Evolutionary conservation across 2,329 filamentous ascomycete genomes (phyloP), one percentile per base, ranked within the genome.

Genomic region (Cladosporium sp.): DNA sequence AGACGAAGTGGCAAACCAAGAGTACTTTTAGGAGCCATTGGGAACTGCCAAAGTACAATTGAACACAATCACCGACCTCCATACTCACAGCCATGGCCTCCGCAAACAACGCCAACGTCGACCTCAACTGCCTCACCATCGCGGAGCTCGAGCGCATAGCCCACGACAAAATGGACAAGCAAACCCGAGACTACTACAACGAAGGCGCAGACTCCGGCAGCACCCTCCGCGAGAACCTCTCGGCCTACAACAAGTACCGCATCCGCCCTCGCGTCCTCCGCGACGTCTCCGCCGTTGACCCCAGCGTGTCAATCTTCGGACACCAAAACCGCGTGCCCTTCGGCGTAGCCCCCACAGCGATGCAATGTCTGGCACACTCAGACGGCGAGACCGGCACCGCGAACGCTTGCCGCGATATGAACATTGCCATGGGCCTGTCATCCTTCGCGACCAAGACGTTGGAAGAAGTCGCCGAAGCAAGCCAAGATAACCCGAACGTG

Each of bases 341-440:
- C 2, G 84, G 83, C 12, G 82, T 87, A 47, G 80, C 81, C 3
- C 85, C 85, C 0, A 80, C 84, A 0, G 85, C 83, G 2, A 82
- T 85, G 73, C 84, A 86, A 67, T 77, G 79, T 38, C 76, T 86
- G 12, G 84, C 84, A 1, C 84, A 86, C 68, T 74, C 78, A 0
- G 83, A 85, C 38, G 85, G 84, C 11, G 85, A 86, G 69, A 64
- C 81, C 1, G 85, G 79, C 0, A 84, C 82, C 0, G 81, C 83
- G 0, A 76, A 80, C 1, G 85, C 84, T 0, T 83, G 82, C 10
- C 80, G 78, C 30, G 79, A 79, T 24, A 70, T 74, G 14, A 77
- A 78, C 3, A 75, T 85, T 8, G 72, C 76, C 59, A 85, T 85
- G 83, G 83, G 80, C 0, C 71, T 86, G 8, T 84, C 80, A 0